Conservation (phyloP, 352 stramenopile species). For the Lagenidium sp. region DNA sequence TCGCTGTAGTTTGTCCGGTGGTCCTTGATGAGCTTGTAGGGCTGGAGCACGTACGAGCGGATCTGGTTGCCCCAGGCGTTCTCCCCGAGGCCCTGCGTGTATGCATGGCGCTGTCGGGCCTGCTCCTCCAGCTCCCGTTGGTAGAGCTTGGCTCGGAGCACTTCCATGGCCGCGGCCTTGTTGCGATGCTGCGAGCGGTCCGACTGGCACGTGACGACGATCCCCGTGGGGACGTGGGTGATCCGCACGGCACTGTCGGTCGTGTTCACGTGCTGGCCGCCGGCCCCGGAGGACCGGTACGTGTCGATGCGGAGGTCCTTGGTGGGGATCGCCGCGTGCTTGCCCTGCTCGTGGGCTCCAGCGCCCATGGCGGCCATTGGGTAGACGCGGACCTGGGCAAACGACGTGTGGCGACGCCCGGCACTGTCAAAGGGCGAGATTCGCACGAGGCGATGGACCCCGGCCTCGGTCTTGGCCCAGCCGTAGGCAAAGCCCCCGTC, state of each 20-base stretch:
- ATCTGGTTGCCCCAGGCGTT: constrained; percentile 89
- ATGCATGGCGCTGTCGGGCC: constrained; percentile 30
- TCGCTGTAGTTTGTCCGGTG: constrained; percentile 89
- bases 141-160: constrained; percentile 64
- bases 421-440: constrained; percentile 94
- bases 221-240: constrained; percentile 91
- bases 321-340: constrained; percentile 36
- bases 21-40: constrained; percentile 98
- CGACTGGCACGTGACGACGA: constrained; percentile 92
- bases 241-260: constrained; percentile 95
- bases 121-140: constrained; percentile 58
- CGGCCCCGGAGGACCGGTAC: constrained; percentile 88
- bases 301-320: constrained; percentile 93
- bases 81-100: constrained; percentile 57
- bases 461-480: constrained; percentile 91
- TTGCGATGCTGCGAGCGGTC: constrained; percentile 93
- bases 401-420: constrained; percentile 91
- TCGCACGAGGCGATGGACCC: constrained; percentile 93
- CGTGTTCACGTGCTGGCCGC: constrained; percentile 97
- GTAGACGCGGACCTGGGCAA: constrained; percentile 85
- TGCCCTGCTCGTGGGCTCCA: constrained; percentile 12
- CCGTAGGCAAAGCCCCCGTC: constrained; percentile 86
- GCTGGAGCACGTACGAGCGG: constrained; percentile 96
- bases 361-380: constrained; percentile 29
- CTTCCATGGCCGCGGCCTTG: constrained; percentile 88